These are phyloP conservation scores for Dalbergia cultrata DNA, from an alignment of 306 rosid species.

Conservation along the genomic window DNA sequence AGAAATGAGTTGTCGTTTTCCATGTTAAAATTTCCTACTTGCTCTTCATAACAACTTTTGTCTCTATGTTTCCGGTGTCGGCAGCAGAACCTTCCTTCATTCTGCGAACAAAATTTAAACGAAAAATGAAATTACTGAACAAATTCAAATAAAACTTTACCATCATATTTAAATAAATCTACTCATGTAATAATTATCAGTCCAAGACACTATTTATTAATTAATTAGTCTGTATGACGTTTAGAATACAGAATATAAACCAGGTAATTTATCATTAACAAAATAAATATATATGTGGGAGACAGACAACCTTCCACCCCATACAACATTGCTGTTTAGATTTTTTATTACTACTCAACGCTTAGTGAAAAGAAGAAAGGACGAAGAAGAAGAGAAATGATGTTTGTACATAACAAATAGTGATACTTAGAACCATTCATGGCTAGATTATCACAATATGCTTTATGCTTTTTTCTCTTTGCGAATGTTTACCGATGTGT, in stretches of 20 bases:
- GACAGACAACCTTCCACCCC: neutral
- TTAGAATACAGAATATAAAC: neutral
- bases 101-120: neutral
- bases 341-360: no score
- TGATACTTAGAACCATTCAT: no score
- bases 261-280: neutral
- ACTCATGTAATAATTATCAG: neutral
- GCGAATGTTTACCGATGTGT: no score
- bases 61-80: constrained; percentile 51
- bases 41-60: constrained; percentile 45
- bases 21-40: constrained; percentile 37
- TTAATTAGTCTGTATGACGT: no score
- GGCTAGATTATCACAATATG: no score
- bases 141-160: neutral
- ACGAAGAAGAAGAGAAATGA: no score
- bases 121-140: neutral
- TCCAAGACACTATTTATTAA: neutral
- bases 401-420: no score
- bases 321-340: no score
- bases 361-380: no score
- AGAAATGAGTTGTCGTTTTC: constrained; percentile 49
- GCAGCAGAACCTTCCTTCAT: constrained; percentile 37
- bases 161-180: neutral
- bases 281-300: neutral
- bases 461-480: no score